Conservation (phyloP, 371 early-diverging fungal species). For the Mucor irregularis region DNA sequence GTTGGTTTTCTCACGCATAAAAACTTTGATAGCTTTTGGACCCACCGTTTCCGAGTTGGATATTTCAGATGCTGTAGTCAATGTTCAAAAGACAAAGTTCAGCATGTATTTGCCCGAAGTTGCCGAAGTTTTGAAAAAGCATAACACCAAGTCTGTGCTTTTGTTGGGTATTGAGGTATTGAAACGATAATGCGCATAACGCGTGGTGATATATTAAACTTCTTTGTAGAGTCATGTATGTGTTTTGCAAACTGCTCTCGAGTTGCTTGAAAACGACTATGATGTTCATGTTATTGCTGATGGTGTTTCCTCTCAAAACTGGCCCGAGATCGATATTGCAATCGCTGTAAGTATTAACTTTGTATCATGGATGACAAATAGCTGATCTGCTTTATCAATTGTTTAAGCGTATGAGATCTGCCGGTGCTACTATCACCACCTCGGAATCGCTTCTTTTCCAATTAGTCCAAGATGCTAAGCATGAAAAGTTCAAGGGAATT, state of each 20-base stretch:
- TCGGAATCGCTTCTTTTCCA: slow-evolving; percentile 94
- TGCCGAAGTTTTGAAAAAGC: slow-evolving; percentile 52
- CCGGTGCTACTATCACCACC: slow-evolving; percentile 80
- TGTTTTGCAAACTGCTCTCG: slow-evolving; percentile 90
- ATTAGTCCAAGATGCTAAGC: slow-evolving; percentile 77
- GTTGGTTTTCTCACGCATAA: slow-evolving; percentile 32
- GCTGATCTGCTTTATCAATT: background rate
- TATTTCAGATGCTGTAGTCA: slow-evolving; percentile 57
- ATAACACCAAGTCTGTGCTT: slow-evolving; percentile 71
- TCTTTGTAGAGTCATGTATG: slow-evolving; percentile 84
- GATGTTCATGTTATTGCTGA: slow-evolving; percentile 89
- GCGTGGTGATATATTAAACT: background rate
- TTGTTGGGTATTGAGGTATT: slow-evolving; percentile 90
- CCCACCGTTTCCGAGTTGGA: slow-evolving; percentile 81
- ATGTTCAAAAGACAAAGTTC: slow-evolving; percentile 81
- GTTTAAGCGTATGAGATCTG: slow-evolving; percentile 65
- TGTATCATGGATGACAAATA: background rate
- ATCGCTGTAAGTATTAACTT: slow-evolving; percentile 57
- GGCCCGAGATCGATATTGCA: slow-evolving; percentile 84
- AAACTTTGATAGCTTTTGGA: slow-evolving; percentile 64
- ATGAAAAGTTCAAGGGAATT: slow-evolving; percentile 80
- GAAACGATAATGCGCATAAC: background rate
- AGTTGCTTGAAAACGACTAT: slow-evolving; percentile 72
- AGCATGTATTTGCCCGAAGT: slow-evolving; percentile 86
- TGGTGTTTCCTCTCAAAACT: slow-evolving; percentile 89